Base-by-base conservation (phyloP, 768 basidiomycete species). In the Rhodotorula paludigena region DNA sequence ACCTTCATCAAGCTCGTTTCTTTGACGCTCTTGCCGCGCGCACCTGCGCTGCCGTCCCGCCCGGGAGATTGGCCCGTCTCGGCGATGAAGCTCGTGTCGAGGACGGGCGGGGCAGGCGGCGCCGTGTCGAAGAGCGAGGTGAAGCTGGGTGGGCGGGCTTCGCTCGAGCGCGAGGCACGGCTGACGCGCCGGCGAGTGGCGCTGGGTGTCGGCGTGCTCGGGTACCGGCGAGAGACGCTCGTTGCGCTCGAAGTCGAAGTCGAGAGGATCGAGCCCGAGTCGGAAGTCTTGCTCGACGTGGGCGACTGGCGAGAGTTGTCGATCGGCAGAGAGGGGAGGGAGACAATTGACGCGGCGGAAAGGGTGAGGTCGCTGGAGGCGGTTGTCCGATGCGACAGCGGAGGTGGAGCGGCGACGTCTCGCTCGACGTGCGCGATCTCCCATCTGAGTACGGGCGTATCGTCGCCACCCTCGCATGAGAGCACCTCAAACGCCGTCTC, bases 101-200 rank as follows among this genome's bases (percentile, higher is more conserved):
- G 30, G 14, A 28, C 51, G 8, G 52, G 57, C 9, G 64, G 49
- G 6, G 44, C 36, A 21, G 68, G 68, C 15, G 60, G 60, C 5
- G 60, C 56, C 8, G 64, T 70, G 52, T 70, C 64, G 64, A 70
- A 70, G 7, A 70, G 60, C 4, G 60, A 59, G 12, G 55, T 58
- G 51, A 57, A 66, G 32, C 48, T 48, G 4, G 64, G 69, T 7
- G 69, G 49, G 3, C 64, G 48, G 0, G 51, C 33, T 11, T 42
- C 56, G 15, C 28, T 6, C 10, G 56, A 6, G 28, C 44, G 44
- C 7, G 57, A 14, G 15, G 45, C 49, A 0, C 57, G 54, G 9
- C 42, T 35, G 28, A 3, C 28, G 5, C 41, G 39, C 2, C 30
- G 56, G 3, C 36, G 36, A 0, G 9, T 11, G 3, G 62, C 38